Conservation (phyloP, 2,329 filamentous ascomycete genomes). For the Arthrobotrys musiformis region DNA sequence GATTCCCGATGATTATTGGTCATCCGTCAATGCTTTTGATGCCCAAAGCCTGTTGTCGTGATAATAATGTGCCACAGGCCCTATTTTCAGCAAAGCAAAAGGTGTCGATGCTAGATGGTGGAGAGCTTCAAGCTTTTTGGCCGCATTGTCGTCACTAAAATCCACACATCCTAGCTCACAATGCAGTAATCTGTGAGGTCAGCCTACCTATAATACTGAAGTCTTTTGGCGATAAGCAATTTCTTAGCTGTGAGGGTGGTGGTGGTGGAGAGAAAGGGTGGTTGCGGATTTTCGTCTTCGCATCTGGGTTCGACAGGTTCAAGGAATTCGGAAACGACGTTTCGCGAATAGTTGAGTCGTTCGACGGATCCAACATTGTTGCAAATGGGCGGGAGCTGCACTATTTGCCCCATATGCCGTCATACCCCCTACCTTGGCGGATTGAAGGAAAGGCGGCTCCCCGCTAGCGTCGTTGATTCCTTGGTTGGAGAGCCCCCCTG, state of each 20-base stretch:
- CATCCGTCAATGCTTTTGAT: neutral
- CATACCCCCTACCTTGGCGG: constrained; percentile 34
- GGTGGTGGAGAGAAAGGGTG: neutral
- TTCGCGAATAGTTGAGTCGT: neutral
- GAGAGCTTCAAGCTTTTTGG: constrained; percentile 9
- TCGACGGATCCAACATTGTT: constrained; percentile 24
- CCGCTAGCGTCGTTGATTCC: constrained; percentile 29
- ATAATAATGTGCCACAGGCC: neutral
- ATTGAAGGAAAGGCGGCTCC: constrained; percentile 28
- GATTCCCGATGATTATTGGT: neutral
- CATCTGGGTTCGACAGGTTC: constrained; percentile 22
- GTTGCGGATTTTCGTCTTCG: constrained; percentile 24
- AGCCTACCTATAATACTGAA: neutral
- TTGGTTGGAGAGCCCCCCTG: constrained; percentile 48
- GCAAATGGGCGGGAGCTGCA: constrained; percentile 35
- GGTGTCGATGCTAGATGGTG: constrained; percentile 8
- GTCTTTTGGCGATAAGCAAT: constrained; percentile 10
- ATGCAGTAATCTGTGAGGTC: constrained; percentile 27
- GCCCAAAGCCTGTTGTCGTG: constrained; percentile 1
- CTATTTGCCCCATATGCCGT: constrained; percentile 53
- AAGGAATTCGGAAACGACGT: constrained; percentile 17
- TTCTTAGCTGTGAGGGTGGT: neutral
- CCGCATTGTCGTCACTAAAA: constrained; percentile 53
- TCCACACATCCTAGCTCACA: constrained; percentile 4
- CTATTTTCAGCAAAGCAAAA: neutral